Percentiles rank a stretch among this genome's conserved stretches.
Conservation (phyloP, 2,329 filamentous ascomycete genomes). For the Corniculantispora saksenae region DNA sequence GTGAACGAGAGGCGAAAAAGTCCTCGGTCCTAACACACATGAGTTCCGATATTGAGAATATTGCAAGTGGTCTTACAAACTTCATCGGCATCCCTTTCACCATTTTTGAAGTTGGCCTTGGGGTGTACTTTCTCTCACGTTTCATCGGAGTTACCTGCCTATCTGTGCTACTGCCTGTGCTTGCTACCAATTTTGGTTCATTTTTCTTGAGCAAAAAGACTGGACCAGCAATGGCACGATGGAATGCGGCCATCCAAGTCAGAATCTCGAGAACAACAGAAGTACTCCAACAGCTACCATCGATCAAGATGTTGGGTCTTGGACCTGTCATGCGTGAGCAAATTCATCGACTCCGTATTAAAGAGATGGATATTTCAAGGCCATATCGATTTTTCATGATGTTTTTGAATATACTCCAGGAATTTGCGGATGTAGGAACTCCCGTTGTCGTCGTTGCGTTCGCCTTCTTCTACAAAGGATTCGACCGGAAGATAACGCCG, state of each 20-base stretch:
- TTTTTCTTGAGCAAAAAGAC: not conserved
- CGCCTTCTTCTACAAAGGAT: slow-evolving; percentile 7
- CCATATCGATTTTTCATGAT: not conserved
- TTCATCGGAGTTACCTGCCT: slow-evolving; percentile 6
- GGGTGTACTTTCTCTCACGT: not conserved
- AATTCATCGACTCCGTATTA: not conserved
- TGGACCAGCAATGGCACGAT: not conserved
- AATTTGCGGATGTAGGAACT: not conserved
- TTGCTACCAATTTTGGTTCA: not conserved
- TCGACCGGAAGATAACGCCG: not conserved
- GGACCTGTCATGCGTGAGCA: not conserved
- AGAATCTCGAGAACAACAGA: not conserved
- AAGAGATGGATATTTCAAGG: not conserved
- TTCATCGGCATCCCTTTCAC: not conserved
- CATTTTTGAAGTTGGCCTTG: not conserved
- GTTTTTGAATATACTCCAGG: not conserved
- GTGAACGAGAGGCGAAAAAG: slow-evolving; percentile 32
- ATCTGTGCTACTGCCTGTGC: not conserved
- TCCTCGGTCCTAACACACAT: slow-evolving; percentile 8
- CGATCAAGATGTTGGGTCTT: slow-evolving; percentile 15
- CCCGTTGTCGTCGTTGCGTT: not conserved
- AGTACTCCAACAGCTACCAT: not conserved
- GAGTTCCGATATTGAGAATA: slow-evolving; percentile 11
- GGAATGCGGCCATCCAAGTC: slow-evolving; percentile 2
- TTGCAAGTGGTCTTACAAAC: not conserved